Percentiles rank a stretch among this genome's conserved stretches.
These are phyloP conservation scores for Gomphus sp. DNA, from an alignment of 1,284 basidiomycete genomes.

Conservation along the genomic window DNA sequence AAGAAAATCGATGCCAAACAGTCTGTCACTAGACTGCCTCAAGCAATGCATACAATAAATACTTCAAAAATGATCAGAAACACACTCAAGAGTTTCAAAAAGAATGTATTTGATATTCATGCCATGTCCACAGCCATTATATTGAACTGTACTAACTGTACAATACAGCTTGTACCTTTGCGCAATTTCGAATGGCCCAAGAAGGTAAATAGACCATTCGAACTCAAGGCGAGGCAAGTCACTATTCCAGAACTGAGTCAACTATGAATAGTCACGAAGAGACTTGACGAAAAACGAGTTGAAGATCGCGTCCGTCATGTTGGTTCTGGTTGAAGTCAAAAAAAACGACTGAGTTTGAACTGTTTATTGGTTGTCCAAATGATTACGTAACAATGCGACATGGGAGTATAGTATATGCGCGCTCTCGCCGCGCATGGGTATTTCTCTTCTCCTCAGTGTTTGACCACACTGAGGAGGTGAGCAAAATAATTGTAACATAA, in stretches of 20 bases:
- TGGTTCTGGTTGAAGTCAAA: constrained; percentile 1
- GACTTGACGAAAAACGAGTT: constrained; percentile 1
- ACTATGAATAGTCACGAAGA: background rate
- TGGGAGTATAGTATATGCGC: too few species aligned
- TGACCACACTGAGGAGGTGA: too few species aligned
- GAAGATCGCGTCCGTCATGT: constrained; percentile 7
- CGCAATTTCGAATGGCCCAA: constrained; percentile 10
- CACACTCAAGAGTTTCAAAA: background rate
- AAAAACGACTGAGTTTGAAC: background rate
- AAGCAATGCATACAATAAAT: too few species aligned
- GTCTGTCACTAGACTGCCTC: too few species aligned
- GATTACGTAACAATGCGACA: background rate
- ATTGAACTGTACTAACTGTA: background rate
- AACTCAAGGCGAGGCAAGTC: constrained; percentile 6
- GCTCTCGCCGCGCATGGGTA: too few species aligned
- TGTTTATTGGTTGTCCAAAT: background rate
- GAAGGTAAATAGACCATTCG: constrained; percentile 2
- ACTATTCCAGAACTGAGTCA: background rate
- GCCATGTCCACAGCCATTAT: background rate
- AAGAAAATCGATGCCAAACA: too few species aligned
- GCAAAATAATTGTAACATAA: too few species aligned
- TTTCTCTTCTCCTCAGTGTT: too few species aligned
- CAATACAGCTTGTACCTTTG: background rate
- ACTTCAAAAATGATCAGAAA: background rate
- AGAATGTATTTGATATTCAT: background rate